Conservation (phyloP, 257 asterid genomes). For the Handroanthus guayacan region DNA sequence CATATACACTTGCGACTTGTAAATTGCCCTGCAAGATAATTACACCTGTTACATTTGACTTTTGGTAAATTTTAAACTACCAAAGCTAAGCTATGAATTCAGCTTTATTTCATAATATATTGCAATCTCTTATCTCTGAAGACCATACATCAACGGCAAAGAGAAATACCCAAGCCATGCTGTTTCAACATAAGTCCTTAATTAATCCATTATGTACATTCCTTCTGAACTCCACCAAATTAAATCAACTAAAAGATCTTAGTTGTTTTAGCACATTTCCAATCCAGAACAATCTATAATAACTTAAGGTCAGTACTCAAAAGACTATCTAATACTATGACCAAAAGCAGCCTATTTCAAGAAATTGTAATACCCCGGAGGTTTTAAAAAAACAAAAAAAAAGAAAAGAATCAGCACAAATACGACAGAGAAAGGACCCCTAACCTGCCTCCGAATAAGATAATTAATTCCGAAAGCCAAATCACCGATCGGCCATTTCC, state of each 20-base stretch:
- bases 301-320: slow-evolving; percentile 20
- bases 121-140: slow-evolving; percentile 20
- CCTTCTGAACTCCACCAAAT: background rate
- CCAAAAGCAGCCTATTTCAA: slow-evolving; percentile 24
- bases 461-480: slow-evolving; percentile 84
- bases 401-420: background rate
- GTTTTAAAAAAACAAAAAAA: too few species aligned
- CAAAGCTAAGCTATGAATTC: slow-evolving; percentile 1
- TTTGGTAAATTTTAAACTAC: background rate
- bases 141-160: background rate
- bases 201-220: background rate
- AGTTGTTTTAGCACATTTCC: slow-evolving; percentile 7
- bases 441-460: slow-evolving; percentile 80
- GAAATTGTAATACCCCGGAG: background rate
- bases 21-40: slow-evolving; percentile 68
- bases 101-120: background rate
- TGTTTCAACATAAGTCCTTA: background rate
- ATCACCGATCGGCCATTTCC: slow-evolving; percentile 91
- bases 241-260: background rate
- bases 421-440: slow-evolving; percentile 12
- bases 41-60: slow-evolving; percentile 20
- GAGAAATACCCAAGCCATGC: background rate
- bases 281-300: background rate
- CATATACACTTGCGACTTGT: slow-evolving; percentile 82
- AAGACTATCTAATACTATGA: background rate